Conservation (phyloP, 116 monocot species). For the Iris pallida region DNA sequence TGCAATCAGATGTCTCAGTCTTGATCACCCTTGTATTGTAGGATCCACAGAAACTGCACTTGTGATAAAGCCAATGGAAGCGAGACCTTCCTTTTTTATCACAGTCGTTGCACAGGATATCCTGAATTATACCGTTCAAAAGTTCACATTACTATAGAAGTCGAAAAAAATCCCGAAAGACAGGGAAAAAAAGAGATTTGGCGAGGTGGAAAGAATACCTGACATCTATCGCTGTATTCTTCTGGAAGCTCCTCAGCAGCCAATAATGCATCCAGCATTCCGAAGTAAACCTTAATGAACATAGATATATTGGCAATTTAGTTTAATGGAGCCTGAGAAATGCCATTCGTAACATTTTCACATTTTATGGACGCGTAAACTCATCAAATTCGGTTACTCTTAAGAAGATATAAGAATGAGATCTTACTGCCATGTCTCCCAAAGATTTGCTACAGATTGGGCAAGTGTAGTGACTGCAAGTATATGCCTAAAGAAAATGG, state of each 20-base stretch:
- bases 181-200: not conserved
- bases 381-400: not conserved
- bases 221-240: slow-evolving; percentile 81
- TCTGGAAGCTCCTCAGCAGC: slow-evolving; percentile 87
- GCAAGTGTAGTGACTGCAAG: slow-evolving; percentile 96
- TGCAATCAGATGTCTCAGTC: slow-evolving; percentile 17
- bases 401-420: not conserved
- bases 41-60: slow-evolving; percentile 55
- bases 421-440: slow-evolving; percentile 97
- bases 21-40: slow-evolving; percentile 69
- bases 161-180: not conserved
- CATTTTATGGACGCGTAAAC: not conserved
- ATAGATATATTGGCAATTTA: not conserved
- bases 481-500: slow-evolving; percentile 66
- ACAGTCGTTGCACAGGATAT: slow-evolving; percentile 66
- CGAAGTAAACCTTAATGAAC: slow-evolving; percentile 75
- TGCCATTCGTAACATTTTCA: not conserved
- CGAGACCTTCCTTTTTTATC: slow-evolving; percentile 41
- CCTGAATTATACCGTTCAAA: slow-evolving; percentile 23
- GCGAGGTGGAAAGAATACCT: slow-evolving; percentile 28
- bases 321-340: not conserved
- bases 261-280: slow-evolving; percentile 94
- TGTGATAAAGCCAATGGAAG: slow-evolving; percentile 73
- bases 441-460: slow-evolving; percentile 98
- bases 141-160: not conserved